Conservation (phyloP, 2,329 filamentous ascomycete species). For the Xylaria multiplex region DNA sequence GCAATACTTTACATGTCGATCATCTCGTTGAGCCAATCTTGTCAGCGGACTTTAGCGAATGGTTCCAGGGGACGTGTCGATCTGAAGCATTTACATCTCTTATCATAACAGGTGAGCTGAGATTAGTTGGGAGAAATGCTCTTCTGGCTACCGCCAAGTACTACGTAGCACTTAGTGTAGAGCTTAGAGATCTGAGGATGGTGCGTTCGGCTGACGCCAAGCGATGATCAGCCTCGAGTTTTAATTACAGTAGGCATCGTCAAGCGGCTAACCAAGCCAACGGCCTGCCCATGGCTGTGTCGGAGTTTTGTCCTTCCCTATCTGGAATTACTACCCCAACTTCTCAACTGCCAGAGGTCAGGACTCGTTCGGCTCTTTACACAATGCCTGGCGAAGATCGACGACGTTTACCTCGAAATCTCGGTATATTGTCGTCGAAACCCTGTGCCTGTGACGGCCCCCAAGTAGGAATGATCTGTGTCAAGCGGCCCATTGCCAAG, state of each 20-base stretch:
- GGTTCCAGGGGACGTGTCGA: conserved; percentile 15
- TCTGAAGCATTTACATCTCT: conserved; percentile 26
- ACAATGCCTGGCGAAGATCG: conserved; percentile 27
- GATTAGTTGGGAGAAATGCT: conserved; percentile 25
- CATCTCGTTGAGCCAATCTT: conserved; percentile 7
- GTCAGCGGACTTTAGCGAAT: conserved; percentile 20
- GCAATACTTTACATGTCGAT: conserved; percentile 22
- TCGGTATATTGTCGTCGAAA: conserved; percentile 16
- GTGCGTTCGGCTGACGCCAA: conserved; percentile 35
- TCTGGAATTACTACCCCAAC: conserved; percentile 23
- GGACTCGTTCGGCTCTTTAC: conserved; percentile 11
- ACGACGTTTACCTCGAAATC: conserved; percentile 15
- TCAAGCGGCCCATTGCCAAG: conserved; percentile 30
- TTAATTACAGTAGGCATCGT: conserved; percentile 27
- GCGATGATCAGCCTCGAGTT: conserved; percentile 40
- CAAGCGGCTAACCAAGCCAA: conserved; percentile 14
- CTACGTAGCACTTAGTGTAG: conserved; percentile 10
- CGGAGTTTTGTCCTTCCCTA: conserved; percentile 31
- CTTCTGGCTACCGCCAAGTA: conserved; percentile 22
- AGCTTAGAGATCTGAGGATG: conserved; percentile 35
- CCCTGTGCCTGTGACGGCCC: conserved; percentile 21
- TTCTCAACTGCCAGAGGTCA: conserved; percentile 20
- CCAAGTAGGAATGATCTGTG: conserved; percentile 30
- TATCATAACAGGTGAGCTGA: conserved; percentile 28
- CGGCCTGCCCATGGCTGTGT: conserved; percentile 9